Conservation (phyloP, 495 filamentous ascomycete genomes). For the Schizothecium vesticola region DNA sequence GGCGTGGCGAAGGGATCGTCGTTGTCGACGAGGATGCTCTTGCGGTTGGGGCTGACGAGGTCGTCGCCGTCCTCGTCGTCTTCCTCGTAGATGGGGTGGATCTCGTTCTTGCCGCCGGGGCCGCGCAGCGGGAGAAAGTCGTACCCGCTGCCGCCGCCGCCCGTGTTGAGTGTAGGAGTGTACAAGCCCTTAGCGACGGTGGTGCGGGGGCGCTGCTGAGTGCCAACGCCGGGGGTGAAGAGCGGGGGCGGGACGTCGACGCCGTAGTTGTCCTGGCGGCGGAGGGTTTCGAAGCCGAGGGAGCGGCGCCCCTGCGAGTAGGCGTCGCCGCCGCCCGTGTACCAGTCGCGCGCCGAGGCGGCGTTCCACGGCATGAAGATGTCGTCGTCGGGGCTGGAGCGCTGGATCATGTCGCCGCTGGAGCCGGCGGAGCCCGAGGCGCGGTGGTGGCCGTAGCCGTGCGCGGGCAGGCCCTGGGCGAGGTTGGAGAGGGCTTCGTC, state of each 20-base stretch:
- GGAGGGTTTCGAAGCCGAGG: conserved; percentile 41
- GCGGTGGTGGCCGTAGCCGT: conserved; percentile 21
- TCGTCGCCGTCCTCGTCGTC: conserved; percentile 58
- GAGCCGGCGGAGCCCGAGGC: conserved; percentile 1
- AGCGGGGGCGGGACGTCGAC: not conserved
- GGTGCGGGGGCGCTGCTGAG: not conserved
- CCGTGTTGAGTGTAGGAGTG: not conserved
- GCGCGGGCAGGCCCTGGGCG: conserved; percentile 33
- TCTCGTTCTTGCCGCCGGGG: conserved; percentile 24
- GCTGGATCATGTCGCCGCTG: conserved; percentile 50
- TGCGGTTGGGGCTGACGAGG: conserved; percentile 14
- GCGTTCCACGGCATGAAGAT: conserved; percentile 29
- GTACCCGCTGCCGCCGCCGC: conserved; percentile 4
- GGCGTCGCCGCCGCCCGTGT: conserved; percentile 38
- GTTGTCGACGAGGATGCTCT: conserved; percentile 17
- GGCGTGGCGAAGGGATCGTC: conserved; percentile 45
- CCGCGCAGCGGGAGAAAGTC: conserved; percentile 20
- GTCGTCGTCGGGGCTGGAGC: conserved; percentile 9
- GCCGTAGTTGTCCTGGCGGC: conserved; percentile 12
- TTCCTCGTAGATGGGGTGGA: conserved; percentile 55
- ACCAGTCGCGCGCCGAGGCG: conserved; percentile 30
- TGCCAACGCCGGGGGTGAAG: conserved; percentile 12
- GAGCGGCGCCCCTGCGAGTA: conserved; percentile 35
- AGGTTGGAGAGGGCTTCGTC: conserved; percentile 36
- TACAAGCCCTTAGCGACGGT: not conserved